Conservation (phyloP, 1,284 basidiomycete genomes). For the Leccinum subatratum region DNA sequence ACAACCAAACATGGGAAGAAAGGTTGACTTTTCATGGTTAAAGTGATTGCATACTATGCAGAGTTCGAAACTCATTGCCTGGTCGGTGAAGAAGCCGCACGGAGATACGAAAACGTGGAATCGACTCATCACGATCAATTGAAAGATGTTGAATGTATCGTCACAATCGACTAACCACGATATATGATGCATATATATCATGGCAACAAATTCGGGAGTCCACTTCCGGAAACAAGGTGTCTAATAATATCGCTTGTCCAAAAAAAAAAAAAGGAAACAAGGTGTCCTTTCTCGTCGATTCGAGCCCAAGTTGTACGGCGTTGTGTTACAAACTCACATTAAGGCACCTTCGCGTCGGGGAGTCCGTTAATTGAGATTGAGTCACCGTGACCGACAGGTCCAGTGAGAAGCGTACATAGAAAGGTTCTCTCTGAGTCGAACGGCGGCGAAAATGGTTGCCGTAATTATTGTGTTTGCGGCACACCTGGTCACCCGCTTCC, state of each 20-base stretch:
- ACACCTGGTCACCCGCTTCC: background rate
- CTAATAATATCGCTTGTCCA: too few relatives aligned
- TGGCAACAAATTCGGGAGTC: background rate
- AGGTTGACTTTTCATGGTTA: slow-evolving; percentile 1
- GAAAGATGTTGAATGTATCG: background rate
- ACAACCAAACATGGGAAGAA: background rate
- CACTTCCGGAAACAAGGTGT: background rate
- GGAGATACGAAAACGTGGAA: background rate
- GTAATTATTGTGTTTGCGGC: background rate
- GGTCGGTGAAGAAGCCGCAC: background rate
- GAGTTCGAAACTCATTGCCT: background rate
- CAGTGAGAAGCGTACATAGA: background rate
- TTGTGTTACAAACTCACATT: background rate
- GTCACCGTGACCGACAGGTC: background rate
- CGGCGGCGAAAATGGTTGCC: background rate
- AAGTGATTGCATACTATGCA: background rate
- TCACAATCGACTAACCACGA: background rate
- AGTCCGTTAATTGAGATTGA: background rate
- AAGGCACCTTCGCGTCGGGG: background rate
- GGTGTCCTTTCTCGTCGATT: background rate
- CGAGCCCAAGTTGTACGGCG: background rate
- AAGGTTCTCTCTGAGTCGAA: background rate
- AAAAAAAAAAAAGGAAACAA: too few relatives aligned
- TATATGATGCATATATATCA: background rate
- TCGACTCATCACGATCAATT: background rate